Evolutionary conservation across 805 yeast species (phyloP).

Genomic region (Kuraishia borneana): DNA sequence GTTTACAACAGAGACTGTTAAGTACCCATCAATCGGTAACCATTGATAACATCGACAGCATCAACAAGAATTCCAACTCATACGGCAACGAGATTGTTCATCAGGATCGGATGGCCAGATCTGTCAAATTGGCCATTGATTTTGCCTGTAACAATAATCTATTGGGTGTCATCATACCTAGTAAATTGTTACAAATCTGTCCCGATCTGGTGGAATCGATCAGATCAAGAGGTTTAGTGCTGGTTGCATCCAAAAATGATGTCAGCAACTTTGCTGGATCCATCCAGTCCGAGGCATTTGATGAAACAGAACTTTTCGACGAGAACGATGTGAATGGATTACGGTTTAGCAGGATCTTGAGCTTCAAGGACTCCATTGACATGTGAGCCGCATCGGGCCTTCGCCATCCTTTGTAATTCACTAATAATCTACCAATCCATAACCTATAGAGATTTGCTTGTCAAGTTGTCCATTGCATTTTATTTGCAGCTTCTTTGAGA

Average conservation of each 20-base stretch:
- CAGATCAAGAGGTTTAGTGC: constrained; percentile 68
- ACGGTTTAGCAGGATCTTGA: constrained; percentile 49
- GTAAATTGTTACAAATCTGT: constrained; percentile 56
- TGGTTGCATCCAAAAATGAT: constrained; percentile 49
- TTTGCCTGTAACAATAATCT: constrained; percentile 78
- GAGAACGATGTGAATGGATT: constrained; percentile 49
- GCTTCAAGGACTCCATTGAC: constrained; percentile 52
- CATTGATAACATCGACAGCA: constrained; percentile 22
- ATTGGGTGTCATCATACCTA: constrained; percentile 73
- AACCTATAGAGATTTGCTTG: too few relatives aligned
- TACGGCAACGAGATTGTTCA: constrained; percentile 18
- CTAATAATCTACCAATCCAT: too few relatives aligned
- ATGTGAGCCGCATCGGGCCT: constrained; percentile 25
- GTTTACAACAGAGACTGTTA: constrained; percentile 4
- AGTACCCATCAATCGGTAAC: constrained; percentile 9
- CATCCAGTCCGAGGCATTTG: neutral
- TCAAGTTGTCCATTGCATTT: too few relatives aligned
- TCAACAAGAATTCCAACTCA: constrained; percentile 21
- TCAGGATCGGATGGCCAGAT: constrained; percentile 41
- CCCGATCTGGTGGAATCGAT: constrained; percentile 69
- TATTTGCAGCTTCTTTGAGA: too few relatives aligned
- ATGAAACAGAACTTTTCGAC: constrained; percentile 13
- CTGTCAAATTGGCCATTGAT: constrained; percentile 71
- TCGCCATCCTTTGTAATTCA: too few relatives aligned
- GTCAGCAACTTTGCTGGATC: constrained; percentile 2